phyloP scores from a whole-genome alignment of 768 basidiomycete genomes.

The Boletus speciosus region DNA sequence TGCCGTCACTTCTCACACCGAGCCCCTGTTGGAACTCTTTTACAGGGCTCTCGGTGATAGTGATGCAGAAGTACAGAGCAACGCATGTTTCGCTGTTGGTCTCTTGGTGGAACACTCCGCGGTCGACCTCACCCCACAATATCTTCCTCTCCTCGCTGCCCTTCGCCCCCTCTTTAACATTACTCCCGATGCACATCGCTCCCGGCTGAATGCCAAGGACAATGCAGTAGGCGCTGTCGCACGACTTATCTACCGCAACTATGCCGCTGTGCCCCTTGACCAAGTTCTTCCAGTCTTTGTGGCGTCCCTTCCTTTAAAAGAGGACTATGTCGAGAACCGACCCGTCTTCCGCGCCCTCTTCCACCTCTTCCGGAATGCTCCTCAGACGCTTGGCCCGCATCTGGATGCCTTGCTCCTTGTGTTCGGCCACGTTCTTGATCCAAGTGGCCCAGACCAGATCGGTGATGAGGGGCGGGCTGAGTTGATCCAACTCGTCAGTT shows the following conservation, averaged over 20 bases:
- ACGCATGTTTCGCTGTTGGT: slow-evolving; percentile 92
- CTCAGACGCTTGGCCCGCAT: slow-evolving; percentile 64
- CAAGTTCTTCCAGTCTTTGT: slow-evolving; percentile 87
- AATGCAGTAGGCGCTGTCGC: slow-evolving; percentile 95
- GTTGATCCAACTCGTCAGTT: slow-evolving; percentile 68
- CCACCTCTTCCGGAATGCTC: slow-evolving; percentile 77
- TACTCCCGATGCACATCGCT: slow-evolving; percentile 54
- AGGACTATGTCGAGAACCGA: slow-evolving; percentile 87
- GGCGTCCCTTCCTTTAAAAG: slow-evolving; percentile 76
- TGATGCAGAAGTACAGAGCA: slow-evolving; percentile 93
- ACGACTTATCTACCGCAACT: slow-evolving; percentile 80
- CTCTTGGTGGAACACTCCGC: slow-evolving; percentile 86
- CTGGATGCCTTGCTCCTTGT: slow-evolving; percentile 77
- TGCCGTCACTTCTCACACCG: slow-evolving; percentile 81
- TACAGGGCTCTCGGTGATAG: slow-evolving; percentile 76
- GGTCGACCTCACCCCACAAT: slow-evolving; percentile 78
- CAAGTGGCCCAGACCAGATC: slow-evolving; percentile 68
- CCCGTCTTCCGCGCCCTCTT: slow-evolving; percentile 88
- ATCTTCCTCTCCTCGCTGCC: slow-evolving; percentile 68
- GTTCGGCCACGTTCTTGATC: slow-evolving; percentile 81
- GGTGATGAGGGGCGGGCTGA: slow-evolving; percentile 74
- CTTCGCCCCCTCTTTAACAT: slow-evolving; percentile 81
- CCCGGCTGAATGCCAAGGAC: slow-evolving; percentile 83
- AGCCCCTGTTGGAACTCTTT: slow-evolving; percentile 79
- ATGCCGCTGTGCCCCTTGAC: slow-evolving; percentile 77